These are phyloP conservation scores for Phytophthora macrochlamydospora DNA, from an alignment of 352 stramenopile genomes.

Conservation along the genomic window DNA sequence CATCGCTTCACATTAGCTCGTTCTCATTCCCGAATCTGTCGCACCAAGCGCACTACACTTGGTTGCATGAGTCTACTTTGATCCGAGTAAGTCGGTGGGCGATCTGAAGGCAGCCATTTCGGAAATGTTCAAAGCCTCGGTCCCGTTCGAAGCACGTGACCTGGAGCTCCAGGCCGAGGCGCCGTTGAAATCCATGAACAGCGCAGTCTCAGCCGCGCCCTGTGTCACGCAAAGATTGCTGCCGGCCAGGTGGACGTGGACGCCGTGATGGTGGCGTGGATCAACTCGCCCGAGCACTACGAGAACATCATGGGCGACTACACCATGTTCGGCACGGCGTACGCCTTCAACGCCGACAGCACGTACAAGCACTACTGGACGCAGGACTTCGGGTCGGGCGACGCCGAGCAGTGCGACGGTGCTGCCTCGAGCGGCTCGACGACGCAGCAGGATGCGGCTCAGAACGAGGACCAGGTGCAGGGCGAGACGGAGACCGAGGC, in stretches of 20 bases:
- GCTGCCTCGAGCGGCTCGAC: constrained; percentile 13
- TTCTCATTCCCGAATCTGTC: no score
- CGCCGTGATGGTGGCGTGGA: constrained; percentile 46
- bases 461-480: constrained; percentile 25
- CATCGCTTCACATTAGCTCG: no score
- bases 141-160: no score
- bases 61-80: no score
- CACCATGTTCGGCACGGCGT: constrained; percentile 42
- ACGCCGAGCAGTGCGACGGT: constrained; percentile 31
- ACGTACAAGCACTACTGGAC: constrained; percentile 64
- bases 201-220: constrained; percentile 28
- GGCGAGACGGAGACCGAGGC: constrained; percentile 5
- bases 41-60: no score
- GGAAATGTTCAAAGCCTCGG: no score
- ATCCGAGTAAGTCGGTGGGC: no score
- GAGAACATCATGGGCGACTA: constrained; percentile 48
- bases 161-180: constrained; percentile 42
- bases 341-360: constrained; percentile 30
- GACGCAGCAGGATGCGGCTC: constrained; percentile 13
- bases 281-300: constrained; percentile 38
- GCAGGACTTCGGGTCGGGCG: constrained; percentile 54
- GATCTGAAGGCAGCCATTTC: no score
- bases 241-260: constrained; percentile 35
- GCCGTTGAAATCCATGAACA: constrained; percentile 47
- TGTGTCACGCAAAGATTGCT: constrained; percentile 48